Base-by-base conservation (phyloP, 202 grass and related monocot species). In the Digitaria exilis region DNA sequence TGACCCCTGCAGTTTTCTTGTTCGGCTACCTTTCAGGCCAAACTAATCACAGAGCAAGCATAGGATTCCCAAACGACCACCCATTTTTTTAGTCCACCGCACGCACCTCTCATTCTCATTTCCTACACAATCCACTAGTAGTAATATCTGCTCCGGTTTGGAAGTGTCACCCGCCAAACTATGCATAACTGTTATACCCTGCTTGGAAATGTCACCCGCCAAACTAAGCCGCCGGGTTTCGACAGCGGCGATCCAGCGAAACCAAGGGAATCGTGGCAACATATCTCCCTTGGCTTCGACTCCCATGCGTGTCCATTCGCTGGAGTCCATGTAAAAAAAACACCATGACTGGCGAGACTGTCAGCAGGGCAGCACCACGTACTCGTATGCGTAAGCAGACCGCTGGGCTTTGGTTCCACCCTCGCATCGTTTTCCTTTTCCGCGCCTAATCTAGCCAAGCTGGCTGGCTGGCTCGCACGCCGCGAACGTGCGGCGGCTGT, bases 261-360 rank as follows among this genome's bases (percentile, higher is more conserved):
- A 64, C 76, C 67, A 25, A 85, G 76, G 56, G 84, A 85, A 79
- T 44, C 44, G 2, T 18, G 24, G 45, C 75, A 22, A 55, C 44
- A 64, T 72, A 72, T 77, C 21, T n/a, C 44, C 75, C n/a, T 5
- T 5, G 42, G 71, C 81, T 83, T 67, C 67, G 31, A 79, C 45
- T 54, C 60, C 57, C 30, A 74, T 39, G 50, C 37, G 41, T 5
- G 3, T 54, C 16, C 52, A 15, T 31, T 79, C 32, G 30, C 61
- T 31, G 31, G 30, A 7, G 70, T 48, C 19, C 52, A 17, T 10
- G 1, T 4, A 21, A 50, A 49, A 3, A 44, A 19, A 37, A 34
- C 2, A 5, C 57, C 31, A 30, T 19, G n/a, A 34, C 21, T 9
- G 65, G 50, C n/a, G 45, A 26, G 15, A n/a, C n/a, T n/a, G n/a